Evolutionary conservation across 2,329 filamentous ascomycete genomes (phyloP), one percentile per base, ranked within the genome.

Genomic region (Coniochaeta ligniaria): DNA sequence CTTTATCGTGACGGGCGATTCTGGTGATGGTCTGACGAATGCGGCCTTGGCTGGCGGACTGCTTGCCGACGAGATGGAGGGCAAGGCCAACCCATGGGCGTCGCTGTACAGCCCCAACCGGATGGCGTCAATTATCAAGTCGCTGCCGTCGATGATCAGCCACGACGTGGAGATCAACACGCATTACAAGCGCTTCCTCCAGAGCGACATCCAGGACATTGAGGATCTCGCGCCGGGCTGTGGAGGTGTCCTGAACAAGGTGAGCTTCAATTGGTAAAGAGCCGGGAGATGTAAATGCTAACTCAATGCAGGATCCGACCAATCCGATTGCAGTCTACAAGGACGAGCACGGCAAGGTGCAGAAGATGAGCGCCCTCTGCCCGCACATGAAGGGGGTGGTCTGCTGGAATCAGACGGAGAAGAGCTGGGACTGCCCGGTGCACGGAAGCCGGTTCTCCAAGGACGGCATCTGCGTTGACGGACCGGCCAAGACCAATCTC

Each of bases 1-100:
- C 2, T 86, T 79, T 62, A 75, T 85, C 45, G 72, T 82, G 7
- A 85, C 82, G 0, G 82, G 83, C 0, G 83, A 85, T 65, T 83
- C 78, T 2, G 83, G 83, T 1, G 82, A 85, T 62, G 82, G 82
- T 0, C 71, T 85, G 11, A 85, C 83, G 0, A 80, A 85, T 58
- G 82, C 80, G 16, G 79, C 83, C 0, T 65, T 85, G 7, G 82
- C 80, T 0, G 79, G 80, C 0, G 72, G 71, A 43, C 70, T 86
- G 58, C 77, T 85, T 50, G 78, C 81, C 0, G 82, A 85, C 62
- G 75, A 80, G 63, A 83, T 86, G 38, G 75, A 78, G 2, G 78
- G 75, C 3, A 69, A 74, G n/a, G 63, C 72, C 11, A 83, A 84
- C 60, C 64, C 73, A 0, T 85, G 83, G 82, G 71, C 73, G 1